Percentiles rank a stretch among this genome's conserved stretches.
These are phyloP conservation scores for Coffea humblotiana DNA, from an alignment of 305 asterid genomes.

Conservation along the genomic window DNA sequence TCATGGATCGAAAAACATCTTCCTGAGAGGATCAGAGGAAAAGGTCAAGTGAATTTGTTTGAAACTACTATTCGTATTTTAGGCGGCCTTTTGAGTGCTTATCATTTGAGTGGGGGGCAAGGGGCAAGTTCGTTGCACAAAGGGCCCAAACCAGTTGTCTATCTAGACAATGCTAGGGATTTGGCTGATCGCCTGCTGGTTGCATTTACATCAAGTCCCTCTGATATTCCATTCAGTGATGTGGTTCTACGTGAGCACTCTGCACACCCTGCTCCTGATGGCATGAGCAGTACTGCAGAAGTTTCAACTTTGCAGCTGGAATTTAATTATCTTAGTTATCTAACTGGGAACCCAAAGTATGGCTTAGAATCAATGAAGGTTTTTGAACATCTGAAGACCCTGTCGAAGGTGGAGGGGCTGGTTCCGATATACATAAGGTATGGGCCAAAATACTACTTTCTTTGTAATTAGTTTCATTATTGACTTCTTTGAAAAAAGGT, in stretches of 20 bases:
- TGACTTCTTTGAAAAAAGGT: background rate
- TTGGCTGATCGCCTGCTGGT: conserved; percentile 80
- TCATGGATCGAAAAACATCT: conserved; percentile 84
- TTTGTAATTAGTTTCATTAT: background rate
- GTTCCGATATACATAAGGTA: conserved; percentile 90
- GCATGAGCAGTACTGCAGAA: conserved; percentile 96
- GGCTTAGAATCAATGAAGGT: conserved; percentile 85
- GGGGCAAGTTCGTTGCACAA: conserved; percentile 43
- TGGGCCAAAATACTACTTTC: conserved; percentile 18
- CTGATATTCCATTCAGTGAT: conserved; percentile 77
- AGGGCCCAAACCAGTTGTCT: conserved; percentile 76
- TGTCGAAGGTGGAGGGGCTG: conserved; percentile 79
- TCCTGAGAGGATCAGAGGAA: conserved; percentile 57
- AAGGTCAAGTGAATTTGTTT: conserved; percentile 87
- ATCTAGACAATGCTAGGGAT: conserved; percentile 83
- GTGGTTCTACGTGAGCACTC: conserved; percentile 66
- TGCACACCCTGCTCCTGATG: conserved; percentile 87
- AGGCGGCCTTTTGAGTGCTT: conserved; percentile 97
- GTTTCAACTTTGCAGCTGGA: conserved; percentile 90
- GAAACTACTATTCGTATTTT: conserved; percentile 90
- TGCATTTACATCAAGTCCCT: conserved; percentile 85
- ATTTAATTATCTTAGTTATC: conserved; percentile 82
- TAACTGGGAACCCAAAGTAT: conserved; percentile 84
- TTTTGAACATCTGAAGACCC: conserved; percentile 67
- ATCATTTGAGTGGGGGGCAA: conserved; percentile 77